These are phyloP conservation scores for Yarrowia porcina DNA, from an alignment of 805 yeast genomes.

Conservation along the genomic window DNA sequence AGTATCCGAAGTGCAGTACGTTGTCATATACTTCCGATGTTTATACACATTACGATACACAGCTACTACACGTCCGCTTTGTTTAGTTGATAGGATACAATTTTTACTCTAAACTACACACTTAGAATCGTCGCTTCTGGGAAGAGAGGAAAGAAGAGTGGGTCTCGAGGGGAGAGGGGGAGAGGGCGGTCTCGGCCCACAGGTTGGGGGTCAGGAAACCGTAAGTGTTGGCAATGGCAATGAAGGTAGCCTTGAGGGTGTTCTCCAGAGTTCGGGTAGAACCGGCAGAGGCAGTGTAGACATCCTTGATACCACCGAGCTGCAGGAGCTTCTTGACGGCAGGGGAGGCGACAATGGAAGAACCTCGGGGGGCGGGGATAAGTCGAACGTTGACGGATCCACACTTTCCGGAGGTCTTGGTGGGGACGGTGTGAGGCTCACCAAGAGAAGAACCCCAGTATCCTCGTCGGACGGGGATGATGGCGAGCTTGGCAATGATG, in stretches of 20 bases:
- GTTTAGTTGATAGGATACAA: not conserved
- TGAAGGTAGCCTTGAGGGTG: conserved; percentile 99
- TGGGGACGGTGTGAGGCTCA: conserved; percentile 97
- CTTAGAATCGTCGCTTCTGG: conserved; percentile 35
- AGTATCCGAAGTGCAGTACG: no score
- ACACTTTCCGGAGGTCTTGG: conserved; percentile 99
- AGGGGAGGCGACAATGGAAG: conserved; percentile 99
- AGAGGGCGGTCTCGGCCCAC: conserved; percentile 84
- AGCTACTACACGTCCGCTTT: not conserved
- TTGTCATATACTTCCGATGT: no score
- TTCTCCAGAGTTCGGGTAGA: conserved; percentile 99
- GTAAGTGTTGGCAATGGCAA: conserved; percentile 99
- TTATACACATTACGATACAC: no score
- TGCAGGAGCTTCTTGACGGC: conserved; percentile 98
- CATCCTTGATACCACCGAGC: conserved; percentile 99
- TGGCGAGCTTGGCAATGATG: conserved; percentile 96
- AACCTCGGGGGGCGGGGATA: conserved; percentile 99
- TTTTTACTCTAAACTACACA: conserved; percentile 16
- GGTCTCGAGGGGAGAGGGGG: conserved; percentile 91
- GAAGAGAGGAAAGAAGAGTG: conserved; percentile 44
- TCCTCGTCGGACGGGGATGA: conserved; percentile 99
- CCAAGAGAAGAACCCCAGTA: conserved; percentile 99
- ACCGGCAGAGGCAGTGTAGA: conserved; percentile 97
- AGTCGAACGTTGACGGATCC: conserved; percentile 98
- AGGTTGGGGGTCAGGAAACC: conserved; percentile 99